These are phyloP conservation scores for Aegilops tauschii DNA, from an alignment of 176 grass and related monocot species.

Conservation along the genomic window DNA sequence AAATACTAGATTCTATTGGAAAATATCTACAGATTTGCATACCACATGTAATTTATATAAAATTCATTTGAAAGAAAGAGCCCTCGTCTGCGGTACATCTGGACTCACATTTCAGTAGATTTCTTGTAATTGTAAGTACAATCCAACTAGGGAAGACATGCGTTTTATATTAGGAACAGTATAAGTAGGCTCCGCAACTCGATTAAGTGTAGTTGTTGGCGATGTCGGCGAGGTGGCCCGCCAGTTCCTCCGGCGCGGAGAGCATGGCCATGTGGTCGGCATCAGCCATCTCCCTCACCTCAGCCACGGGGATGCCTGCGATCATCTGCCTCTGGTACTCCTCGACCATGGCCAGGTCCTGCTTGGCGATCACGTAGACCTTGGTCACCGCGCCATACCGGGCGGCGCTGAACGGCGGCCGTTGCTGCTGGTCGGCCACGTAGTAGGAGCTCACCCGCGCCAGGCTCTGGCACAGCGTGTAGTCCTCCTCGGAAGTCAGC, in stretches of 20 bases:
- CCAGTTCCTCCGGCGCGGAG: slow-evolving; percentile 49
- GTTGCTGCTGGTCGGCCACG: slow-evolving; percentile 26
- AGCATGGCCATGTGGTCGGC: slow-evolving; percentile 84
- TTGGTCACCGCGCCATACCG: slow-evolving; percentile 49
- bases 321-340: slow-evolving; percentile 52
- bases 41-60: too few species aligned
- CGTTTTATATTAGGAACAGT: too few species aligned
- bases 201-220: slow-evolving; percentile 18
- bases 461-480: slow-evolving; percentile 52
- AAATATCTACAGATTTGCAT: too few species aligned
- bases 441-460: slow-evolving; percentile 47
- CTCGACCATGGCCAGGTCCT: slow-evolving; percentile 35
- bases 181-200: too few species aligned
- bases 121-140: too few species aligned
- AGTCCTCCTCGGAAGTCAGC: slow-evolving; percentile 55
- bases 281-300: slow-evolving; percentile 45
- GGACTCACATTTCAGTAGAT: too few species aligned
- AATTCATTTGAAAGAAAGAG: too few species aligned
- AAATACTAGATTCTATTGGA: too few species aligned
- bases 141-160: too few species aligned
- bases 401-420: slow-evolving; percentile 38
- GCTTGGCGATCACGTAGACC: slow-evolving; percentile 52
- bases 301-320: slow-evolving; percentile 5
- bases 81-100: too few species aligned
- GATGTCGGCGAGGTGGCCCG: slow-evolving; percentile 30